Base-by-base conservation (phyloP, 331 rosid species). In the Quercus lobata region DNA sequence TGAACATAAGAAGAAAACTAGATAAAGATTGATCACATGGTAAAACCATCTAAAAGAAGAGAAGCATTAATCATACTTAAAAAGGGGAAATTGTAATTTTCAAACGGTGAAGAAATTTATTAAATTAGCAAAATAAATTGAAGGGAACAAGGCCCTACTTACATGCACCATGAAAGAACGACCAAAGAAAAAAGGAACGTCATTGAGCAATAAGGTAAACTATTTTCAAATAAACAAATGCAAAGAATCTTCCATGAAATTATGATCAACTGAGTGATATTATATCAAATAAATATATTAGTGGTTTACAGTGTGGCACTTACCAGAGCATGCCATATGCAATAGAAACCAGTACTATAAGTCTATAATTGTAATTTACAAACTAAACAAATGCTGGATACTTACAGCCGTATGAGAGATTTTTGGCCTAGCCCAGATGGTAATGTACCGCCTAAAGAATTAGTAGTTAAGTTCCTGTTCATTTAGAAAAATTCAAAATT, bases 391-490 rank as follows among this genome's bases (percentile, higher is more conserved):
- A 72, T 57, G 61, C 44, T 62, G 68, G 56, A 71, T 61, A 88
- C 99, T 96, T 89, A 93, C 99, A 96, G 85, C 77, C 69, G 84
- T 30, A 22, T 73, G 60, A 93, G 85, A 75, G 97, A 88, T 79
- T 87, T 89, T 84, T 93, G 92, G 74, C 93, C 88, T 0, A 96
- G 88, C 56, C 94, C 99, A 27, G 79, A 22, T 54, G 98, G 99
- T 74, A 96, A 57, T 30, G 65, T 82, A 72, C 98, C 96, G 29
- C 74, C 85, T 89, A 96, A 77, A 77, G 84, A 82, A 86, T 96
- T 96, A 81, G 97, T 85, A 76, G 94, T 91, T 77, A 96, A 83
- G 84, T 96, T 96, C 94, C 99, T 96, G 87, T 15, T 57, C 60
- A 56, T 69, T 77, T 69, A 57, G 53, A 69, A 21, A 41, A 76